Base-by-base conservation (phyloP, 139 green algal species). In the Chlamydomonas sp. region DNA sequence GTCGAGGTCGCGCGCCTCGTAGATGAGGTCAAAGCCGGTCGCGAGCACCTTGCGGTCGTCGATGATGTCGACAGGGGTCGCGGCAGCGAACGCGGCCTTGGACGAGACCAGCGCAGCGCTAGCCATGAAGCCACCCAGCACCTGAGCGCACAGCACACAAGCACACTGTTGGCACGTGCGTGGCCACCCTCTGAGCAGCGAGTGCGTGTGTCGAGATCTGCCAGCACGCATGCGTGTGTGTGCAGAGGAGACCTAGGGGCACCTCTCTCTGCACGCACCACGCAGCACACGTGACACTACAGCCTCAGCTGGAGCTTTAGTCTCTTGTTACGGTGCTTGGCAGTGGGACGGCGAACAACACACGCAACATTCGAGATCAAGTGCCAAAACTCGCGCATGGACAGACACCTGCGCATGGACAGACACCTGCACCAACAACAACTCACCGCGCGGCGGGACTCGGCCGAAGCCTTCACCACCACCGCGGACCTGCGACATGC, bases 11-110 rank as follows among this genome's bases (percentile, higher is more conserved):
- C 92, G 91, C 5, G 91, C 90, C 73, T 50, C 90, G 72, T 97
- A 96, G 84, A 97, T 97, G 54, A 96, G 62, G 74, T 96, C 84
- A 39, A 92, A 96, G 48, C 90, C 90, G 2, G 29, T 83, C 5
- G 73, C 28, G 24, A 47, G 73, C 31, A 70, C 81, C 48, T 81
- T 77, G 67, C 88, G 81, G 81, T 94, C 87, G 76, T 96, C 91
- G 39, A 88, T 77, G 26, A 97, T 70, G 61, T 94, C 90, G 3
- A 94, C 76, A 37, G 88, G 74, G 31, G 77, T 84, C 8, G 59
- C 47, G 35, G 73, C 78, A 58, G 77, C 86, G 36, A 82, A 58
- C 38, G 81, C 76, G 29, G 73, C 66, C 31, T 70, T 24, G 28
- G 76, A 77, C 33, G 67, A 67, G 3, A 82, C 66, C 38, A 91